phyloP scores from a whole-genome alignment of 495 filamentous ascomycete genomes.

The Terfezia claveryi region DNA sequence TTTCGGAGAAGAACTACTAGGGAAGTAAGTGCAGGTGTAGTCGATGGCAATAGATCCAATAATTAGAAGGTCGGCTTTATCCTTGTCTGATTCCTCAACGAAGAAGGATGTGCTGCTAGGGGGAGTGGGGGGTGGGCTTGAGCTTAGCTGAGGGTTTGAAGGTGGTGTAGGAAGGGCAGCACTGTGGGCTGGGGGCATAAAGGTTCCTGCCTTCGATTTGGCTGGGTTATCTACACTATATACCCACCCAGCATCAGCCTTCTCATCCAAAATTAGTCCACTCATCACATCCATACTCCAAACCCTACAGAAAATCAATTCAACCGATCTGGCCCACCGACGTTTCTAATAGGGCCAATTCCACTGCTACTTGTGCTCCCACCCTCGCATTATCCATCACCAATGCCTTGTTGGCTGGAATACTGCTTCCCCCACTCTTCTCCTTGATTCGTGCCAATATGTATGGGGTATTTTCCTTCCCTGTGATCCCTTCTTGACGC shows the following conservation, averaged over 20 bases:
- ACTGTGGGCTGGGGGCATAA: not conserved
- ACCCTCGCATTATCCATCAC: constrained; percentile 59
- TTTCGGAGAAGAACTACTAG: constrained; percentile 18
- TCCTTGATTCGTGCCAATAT: constrained; percentile 63
- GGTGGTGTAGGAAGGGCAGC: not conserved
- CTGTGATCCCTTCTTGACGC: constrained; percentile 40
- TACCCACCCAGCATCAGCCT: too few species aligned
- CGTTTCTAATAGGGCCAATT: constrained; percentile 41
- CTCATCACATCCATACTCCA: not conserved
- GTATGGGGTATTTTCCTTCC: constrained; percentile 73
- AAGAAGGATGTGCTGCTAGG: not conserved
- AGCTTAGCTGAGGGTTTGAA: not conserved
- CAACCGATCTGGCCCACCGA: constrained; percentile 4
- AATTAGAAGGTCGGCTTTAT: constrained; percentile 45
- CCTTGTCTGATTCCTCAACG: not conserved
- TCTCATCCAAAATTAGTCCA: too few species aligned
- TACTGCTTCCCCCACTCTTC: constrained; percentile 47
- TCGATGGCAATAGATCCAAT: constrained; percentile 81
- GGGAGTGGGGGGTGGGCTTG: not conserved
- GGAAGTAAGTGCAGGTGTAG: constrained; percentile 55
- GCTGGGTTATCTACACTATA: too few species aligned
- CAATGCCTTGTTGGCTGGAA: constrained; percentile 53
- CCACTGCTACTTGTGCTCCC: constrained; percentile 58
- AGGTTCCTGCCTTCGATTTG: too few species aligned
- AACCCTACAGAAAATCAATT: not conserved